Percentiles rank a stretch among this genome's conserved stretches.
phyloP scores from a whole-genome alignment of 2,329 filamentous ascomycete genomes.

The Lojkania enalia region DNA sequence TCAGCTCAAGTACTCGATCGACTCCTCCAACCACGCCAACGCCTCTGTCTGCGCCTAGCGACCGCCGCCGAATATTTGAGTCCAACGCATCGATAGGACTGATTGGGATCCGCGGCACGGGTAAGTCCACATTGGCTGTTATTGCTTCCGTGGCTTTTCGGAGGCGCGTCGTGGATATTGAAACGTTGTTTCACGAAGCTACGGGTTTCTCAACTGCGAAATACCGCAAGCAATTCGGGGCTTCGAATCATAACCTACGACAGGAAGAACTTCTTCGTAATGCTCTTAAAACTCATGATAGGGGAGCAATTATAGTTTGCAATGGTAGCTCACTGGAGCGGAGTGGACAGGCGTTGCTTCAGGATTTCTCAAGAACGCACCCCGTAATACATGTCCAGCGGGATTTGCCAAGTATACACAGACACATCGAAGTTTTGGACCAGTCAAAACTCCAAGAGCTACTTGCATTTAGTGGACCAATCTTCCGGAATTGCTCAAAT shows the following conservation, averaged over 20 bases:
- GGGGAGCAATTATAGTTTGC: slow-evolving; percentile 70
- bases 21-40: slow-evolving; percentile 33
- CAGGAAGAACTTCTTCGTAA: slow-evolving; percentile 65
- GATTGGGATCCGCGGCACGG: slow-evolving; percentile 72
- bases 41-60: slow-evolving; percentile 17
- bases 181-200: slow-evolving; percentile 67
- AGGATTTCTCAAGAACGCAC: slow-evolving; percentile 64
- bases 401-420: slow-evolving; percentile 65
- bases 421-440: slow-evolving; percentile 60
- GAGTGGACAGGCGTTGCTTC: slow-evolving; percentile 62
- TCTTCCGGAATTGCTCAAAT: slow-evolving; percentile 70
- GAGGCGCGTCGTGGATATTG: slow-evolving; percentile 69
- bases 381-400: slow-evolving; percentile 73
- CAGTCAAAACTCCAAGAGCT: slow-evolving; percentile 61
- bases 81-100: slow-evolving; percentile 71
- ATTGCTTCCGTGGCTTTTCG: slow-evolving; percentile 74
- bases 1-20: slow-evolving; percentile 30
- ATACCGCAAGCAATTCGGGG: slow-evolving; percentile 66
- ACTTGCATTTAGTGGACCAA: slow-evolving; percentile 58
- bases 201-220: slow-evolving; percentile 64
- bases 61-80: slow-evolving; percentile 51
- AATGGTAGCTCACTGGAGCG: slow-evolving; percentile 70
- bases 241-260: slow-evolving; percentile 63
- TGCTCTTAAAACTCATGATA: slow-evolving; percentile 62
- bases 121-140: slow-evolving; percentile 75